These are phyloP conservation scores for Leccinum sublutescens DNA, from an alignment of 768 basidiomycete species.

Conservation along the genomic window DNA sequence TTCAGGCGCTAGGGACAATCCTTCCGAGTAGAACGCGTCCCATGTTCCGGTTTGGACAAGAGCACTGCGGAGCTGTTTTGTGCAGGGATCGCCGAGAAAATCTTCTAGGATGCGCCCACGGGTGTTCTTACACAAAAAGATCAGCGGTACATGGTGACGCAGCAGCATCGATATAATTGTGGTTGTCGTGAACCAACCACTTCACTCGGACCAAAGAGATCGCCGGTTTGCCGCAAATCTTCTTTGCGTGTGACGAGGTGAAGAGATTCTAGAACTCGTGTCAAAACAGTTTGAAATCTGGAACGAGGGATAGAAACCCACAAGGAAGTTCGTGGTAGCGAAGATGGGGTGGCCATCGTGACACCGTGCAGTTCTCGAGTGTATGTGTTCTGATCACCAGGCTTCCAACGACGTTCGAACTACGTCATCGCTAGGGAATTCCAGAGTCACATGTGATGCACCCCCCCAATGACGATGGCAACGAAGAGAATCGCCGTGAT, in stretches of 20 bases:
- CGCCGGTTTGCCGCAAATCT: neutral
- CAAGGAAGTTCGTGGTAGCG: conserved; percentile 50
- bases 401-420: neutral
- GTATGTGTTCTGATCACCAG: neutral
- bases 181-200: neutral
- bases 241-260: neutral
- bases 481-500: neutral
- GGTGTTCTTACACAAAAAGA: conserved; percentile 37
- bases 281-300: neutral
- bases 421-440: neutral
- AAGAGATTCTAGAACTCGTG: conserved; percentile 20
- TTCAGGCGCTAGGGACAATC: neutral
- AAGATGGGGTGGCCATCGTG: neutral
- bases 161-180: conserved; percentile 4
- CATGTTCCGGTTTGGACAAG: conserved; percentile 3
- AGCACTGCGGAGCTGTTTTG: conserved; percentile 46
- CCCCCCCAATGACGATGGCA: neutral
- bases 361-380: too few species aligned
- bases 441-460: neutral
- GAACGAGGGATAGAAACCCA: conserved; percentile 32
- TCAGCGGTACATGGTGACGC: neutral
- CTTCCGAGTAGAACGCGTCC: conserved; percentile 1
- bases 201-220: neutral
- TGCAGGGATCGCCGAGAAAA: conserved; percentile 41
- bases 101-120: conserved; percentile 58